Percentiles rank a stretch among this genome's conserved stretches.
Conservation (phyloP, 140 eudicot species). For the Erigeron philadelphicus region DNA sequence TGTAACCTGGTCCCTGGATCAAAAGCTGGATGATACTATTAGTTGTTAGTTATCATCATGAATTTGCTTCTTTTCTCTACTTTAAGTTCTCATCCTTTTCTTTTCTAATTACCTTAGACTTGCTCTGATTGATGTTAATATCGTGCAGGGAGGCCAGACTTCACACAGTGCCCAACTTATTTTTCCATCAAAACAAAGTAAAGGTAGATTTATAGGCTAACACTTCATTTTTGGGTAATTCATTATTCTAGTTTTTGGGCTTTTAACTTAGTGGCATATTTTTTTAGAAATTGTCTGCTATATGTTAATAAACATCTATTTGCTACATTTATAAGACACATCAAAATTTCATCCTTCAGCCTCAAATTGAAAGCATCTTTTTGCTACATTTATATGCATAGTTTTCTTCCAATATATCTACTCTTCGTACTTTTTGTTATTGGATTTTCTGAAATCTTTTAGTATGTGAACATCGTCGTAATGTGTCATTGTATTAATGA, state of each 20-base stretch:
- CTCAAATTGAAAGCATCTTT: background rate
- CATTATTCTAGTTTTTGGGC: background rate
- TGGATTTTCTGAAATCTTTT: background rate
- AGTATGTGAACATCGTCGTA: background rate
- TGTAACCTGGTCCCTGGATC: background rate
- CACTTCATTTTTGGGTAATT: background rate
- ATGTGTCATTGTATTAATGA: too few relatives aligned
- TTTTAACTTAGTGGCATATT: background rate
- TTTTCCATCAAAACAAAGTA: slow-evolving; percentile 28
- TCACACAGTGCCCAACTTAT: slow-evolving; percentile 21
- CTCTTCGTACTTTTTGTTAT: background rate
- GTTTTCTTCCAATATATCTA: background rate
- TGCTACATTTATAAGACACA: background rate
- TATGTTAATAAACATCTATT: background rate
- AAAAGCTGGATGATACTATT: background rate
- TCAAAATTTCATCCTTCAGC: background rate
- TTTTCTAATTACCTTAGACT: background rate
- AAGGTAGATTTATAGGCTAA: background rate
- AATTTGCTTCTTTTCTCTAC: background rate
- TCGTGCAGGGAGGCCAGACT: slow-evolving; percentile 26
- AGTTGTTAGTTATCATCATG: background rate
- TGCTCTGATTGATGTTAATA: background rate
- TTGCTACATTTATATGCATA: background rate
- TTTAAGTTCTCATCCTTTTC: background rate
- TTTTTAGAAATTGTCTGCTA: background rate